Conservation (phyloP, 2,329 filamentous ascomycete genomes). For the Aspergillus versicolor region DNA sequence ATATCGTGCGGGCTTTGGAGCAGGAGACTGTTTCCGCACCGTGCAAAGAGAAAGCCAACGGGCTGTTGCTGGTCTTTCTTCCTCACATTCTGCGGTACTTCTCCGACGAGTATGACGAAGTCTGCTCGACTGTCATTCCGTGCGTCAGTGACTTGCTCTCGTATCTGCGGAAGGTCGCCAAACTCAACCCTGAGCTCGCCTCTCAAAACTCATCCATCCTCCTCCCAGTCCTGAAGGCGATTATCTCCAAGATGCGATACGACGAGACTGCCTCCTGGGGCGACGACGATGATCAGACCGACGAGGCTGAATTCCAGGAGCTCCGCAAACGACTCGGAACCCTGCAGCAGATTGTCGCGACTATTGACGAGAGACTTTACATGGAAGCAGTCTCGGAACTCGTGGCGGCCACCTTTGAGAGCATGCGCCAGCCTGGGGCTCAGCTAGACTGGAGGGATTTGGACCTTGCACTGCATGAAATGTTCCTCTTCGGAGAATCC, state of each 20-base stretch:
- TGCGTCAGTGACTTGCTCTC: constrained; percentile 89
- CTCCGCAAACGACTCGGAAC: constrained; percentile 85
- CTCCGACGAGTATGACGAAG: constrained; percentile 95
- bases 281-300: constrained; percentile 88
- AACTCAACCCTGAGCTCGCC: constrained; percentile 62
- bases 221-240: constrained; percentile 82
- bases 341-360: constrained; percentile 87
- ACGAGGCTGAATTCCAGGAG: constrained; percentile 96
- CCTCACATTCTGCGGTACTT: constrained; percentile 91
- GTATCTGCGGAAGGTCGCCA: constrained; percentile 79
- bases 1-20: constrained; percentile 85
- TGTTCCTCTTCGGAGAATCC: constrained; percentile 92
- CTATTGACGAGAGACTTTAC: constrained; percentile 83
- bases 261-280: constrained; percentile 94
- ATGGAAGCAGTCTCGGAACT: constrained; percentile 84
- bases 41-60: constrained; percentile 72
- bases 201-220: constrained; percentile 78
- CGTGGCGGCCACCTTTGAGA: constrained; percentile 82
- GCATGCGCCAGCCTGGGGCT: constrained; percentile 69
- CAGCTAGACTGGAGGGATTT: constrained; percentile 92
- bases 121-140: constrained; percentile 93
- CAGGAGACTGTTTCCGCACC: constrained; percentile 60
- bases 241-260: constrained; percentile 95
- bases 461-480: constrained; percentile 89
- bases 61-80: constrained; percentile 78